Evolutionary conservation across 148 eudicot species (phyloP), one percentile per base, ranked within the genome.

Genomic region (Heliamphora exappendiculata): DNA sequence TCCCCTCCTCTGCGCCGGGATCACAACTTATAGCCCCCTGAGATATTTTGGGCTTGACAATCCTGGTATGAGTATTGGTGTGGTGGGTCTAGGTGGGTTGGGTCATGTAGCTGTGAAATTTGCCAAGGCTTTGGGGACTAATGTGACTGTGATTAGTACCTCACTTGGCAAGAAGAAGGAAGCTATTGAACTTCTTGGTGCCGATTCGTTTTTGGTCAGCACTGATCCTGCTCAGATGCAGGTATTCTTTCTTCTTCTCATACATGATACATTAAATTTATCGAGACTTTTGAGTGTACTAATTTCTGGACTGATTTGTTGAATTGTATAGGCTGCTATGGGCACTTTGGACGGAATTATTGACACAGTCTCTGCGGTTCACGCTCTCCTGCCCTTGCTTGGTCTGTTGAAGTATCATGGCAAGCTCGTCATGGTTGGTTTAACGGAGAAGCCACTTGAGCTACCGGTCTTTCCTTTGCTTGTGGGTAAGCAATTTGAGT

Each of bases 1-100:
- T 22, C 82, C 85, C 9, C 75, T 79, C 51, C 70, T 79, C 22
- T 82, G 85, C 73, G 84, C 84, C 62, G 86, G 86, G 31, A 77
- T 80, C 29, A 74, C 81, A 10, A 74, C 78, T 9, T 83, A 76
- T 11, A 80, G 86, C 68, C 82, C 84, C 36, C 66, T 84, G 24
- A 81, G 37, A 73, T 75, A 84, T 28, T 84, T 44, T 75, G 82
- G 78, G 53, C 86, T 84, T 5, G 78, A 81, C 7, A 75, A 75
- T 42, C 84, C 86, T 16, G 75, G 76, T 7, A 51, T 66, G 64
- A 76, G 75, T 20, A 9, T 79, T 1, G 85, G 85, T 26, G 68
- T 82, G 60, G 85, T 82, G 42, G 85, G 85, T 6, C 65, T 73
- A 10, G 75, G 75, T 51, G 75, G 75, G 37, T 55, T 73, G 8